phyloP scores from a whole-genome alignment of 495 filamentous ascomycete species.

The Glonium stellatum region DNA sequence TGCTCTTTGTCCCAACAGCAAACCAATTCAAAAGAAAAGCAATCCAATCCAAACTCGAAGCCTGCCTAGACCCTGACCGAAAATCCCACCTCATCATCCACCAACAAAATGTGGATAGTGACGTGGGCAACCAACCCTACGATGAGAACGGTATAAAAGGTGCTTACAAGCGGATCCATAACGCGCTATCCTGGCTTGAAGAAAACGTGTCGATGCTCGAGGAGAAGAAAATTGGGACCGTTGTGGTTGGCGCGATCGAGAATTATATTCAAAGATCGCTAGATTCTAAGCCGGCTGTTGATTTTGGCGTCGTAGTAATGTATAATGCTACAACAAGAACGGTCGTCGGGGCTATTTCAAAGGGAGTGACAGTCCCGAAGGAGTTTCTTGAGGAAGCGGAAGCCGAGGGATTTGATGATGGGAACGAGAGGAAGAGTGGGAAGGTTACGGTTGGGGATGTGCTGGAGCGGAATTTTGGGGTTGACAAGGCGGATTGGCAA shows the following conservation, averaged over 20 bases:
- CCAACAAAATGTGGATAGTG: not conserved
- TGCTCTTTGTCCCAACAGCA: not conserved
- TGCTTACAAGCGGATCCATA: not conserved
- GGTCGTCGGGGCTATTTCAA: not conserved
- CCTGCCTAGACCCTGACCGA: not conserved
- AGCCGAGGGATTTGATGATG: not conserved
- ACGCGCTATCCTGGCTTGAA: not conserved
- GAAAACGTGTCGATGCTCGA: not conserved
- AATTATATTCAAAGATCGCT: not conserved
- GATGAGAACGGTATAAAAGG: not conserved
- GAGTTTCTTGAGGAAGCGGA: not conserved
- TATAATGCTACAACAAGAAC: not conserved
- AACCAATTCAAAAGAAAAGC: not conserved
- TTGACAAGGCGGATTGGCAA: not conserved
- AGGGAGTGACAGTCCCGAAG: not conserved
- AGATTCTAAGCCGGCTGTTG: not conserved
- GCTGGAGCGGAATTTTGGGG: not conserved
- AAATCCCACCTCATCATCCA: not conserved
- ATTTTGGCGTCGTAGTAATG: not conserved
- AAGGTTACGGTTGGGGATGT: not conserved
- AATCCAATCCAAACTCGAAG: not conserved
- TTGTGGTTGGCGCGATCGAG: not conserved
- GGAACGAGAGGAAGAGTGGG: not conserved
- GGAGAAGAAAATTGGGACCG: not conserved
- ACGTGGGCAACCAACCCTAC: not conserved